Base-by-base conservation (phyloP, 441 rosid species). In the Pelargonium australe region DNA sequence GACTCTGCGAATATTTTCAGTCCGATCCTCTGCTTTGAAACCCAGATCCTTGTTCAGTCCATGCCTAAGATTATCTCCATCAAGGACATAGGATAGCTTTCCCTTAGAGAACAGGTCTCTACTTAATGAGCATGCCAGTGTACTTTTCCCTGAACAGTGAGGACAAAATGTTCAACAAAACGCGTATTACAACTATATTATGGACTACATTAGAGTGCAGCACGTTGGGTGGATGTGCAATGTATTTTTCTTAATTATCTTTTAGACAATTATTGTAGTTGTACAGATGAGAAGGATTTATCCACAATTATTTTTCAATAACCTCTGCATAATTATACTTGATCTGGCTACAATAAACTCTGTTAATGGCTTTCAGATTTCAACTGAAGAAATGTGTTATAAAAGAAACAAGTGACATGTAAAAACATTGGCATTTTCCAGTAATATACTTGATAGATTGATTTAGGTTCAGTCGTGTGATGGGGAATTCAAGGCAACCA, bases 11-110 rank as follows among this genome's bases (percentile, higher is more conserved):
- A 89, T 90, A 68, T 92, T 92, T 79, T 92, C 94, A 31, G 88
- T 82, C 78, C 98, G 87, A 74, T 92, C 96, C 76, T 89, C 92
- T 5, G 90, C 87, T 76, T 84, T 85, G 79, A 90, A 92, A 76
- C 92, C 82, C 11, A 90, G 89, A 84, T 89, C 88, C 75, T 83
- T 89, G 80, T 87, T 92, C 66, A 92, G 80, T 44, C 98, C 96
- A 68, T 90, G 95, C 37, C 94, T 86, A 75, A 92, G 87, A 67
- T 92, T 92, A 73, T 92, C 96, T 2, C 98, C 96, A 17, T 92
- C 98, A 67, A 90, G 96, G 58, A 89, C 75, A 70, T 89, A 88
- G 12, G 96, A 84, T 13, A 90, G 80, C 79, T 87, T 92, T 65
- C 96, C 95, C 67, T 77, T 77, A 44, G 80, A 75, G 75, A 85